These are phyloP conservation scores for Endoconidiophora polonica DNA, from an alignment of 2,329 filamentous ascomycete genomes.

Conservation along the genomic window DNA sequence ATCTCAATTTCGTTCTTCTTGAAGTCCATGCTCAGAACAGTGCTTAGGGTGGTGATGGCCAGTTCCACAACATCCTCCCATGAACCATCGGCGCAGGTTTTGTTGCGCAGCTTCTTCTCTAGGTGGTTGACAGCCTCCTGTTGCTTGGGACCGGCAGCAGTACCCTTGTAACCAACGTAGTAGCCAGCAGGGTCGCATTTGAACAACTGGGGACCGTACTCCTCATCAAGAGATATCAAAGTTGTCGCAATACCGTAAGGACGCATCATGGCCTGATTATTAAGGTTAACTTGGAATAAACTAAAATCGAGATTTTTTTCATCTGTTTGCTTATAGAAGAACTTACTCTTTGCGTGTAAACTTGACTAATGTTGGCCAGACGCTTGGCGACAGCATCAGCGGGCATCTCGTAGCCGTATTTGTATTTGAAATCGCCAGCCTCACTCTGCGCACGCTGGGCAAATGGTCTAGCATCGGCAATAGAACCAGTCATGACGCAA, in stretches of 20 bases:
- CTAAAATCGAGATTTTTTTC: not conserved
- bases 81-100: slow-evolving; percentile 75
- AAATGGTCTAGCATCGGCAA: slow-evolving; percentile 88
- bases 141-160: slow-evolving; percentile 91
- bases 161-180: slow-evolving; percentile 97
- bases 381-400: slow-evolving; percentile 93
- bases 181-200: slow-evolving; percentile 98
- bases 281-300: not conserved
- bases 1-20: slow-evolving; percentile 99
- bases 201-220: slow-evolving; percentile 87
- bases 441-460: slow-evolving; percentile 87
- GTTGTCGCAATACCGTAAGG: slow-evolving; percentile 92
- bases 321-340: not conserved
- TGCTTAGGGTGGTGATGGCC: slow-evolving; percentile 87
- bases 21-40: slow-evolving; percentile 95
- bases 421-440: slow-evolving; percentile 95
- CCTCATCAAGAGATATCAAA: slow-evolving; percentile 81
- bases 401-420: slow-evolving; percentile 98
- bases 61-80: slow-evolving; percentile 98
- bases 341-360: slow-evolving; percentile 86
- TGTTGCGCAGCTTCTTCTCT: slow-evolving; percentile 99
- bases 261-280: slow-evolving; percentile 72
- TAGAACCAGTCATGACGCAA: slow-evolving; percentile 96
- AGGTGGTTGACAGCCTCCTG: slow-evolving; percentile 97
- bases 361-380: slow-evolving; percentile 96